These are phyloP conservation scores for Filosporella fistucella DNA, from an alignment of 495 filamentous ascomycete genomes.

Conservation along the genomic window DNA sequence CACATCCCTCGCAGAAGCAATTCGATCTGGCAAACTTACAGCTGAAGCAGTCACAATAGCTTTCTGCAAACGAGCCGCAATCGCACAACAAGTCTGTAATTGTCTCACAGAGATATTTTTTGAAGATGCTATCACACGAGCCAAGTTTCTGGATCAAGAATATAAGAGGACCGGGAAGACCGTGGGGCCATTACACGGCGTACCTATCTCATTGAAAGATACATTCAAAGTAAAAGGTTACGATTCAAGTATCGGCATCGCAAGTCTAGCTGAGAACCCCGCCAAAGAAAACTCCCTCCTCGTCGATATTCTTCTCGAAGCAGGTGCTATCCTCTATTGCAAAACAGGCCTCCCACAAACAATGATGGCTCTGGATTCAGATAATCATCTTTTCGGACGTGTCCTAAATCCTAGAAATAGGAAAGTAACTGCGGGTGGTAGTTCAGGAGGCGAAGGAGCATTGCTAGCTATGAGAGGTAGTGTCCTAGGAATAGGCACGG, in stretches of 20 bases:
- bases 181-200: constrained; percentile 61
- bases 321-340: constrained; percentile 53
- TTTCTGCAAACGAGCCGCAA: constrained; percentile 47
- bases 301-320: constrained; percentile 38
- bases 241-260: constrained; percentile 56
- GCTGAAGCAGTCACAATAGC: constrained; percentile 36
- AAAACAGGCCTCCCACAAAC: constrained; percentile 63
- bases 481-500: constrained; percentile 49
- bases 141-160: constrained; percentile 50
- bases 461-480: constrained; percentile 39
- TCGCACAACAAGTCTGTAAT: constrained; percentile 59
- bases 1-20: constrained; percentile 31
- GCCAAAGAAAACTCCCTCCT: constrained; percentile 41
- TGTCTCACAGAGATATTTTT: constrained; percentile 68
- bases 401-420: constrained; percentile 60
- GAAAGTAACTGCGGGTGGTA: constrained; percentile 56
- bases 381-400: constrained; percentile 64
- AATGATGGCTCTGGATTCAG: constrained; percentile 46
- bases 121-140: constrained; percentile 50
- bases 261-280: constrained; percentile 46
- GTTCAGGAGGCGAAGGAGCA: constrained; percentile 55
- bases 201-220: constrained; percentile 65
- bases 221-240: constrained; percentile 56
- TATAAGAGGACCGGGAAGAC: constrained; percentile 38
- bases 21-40: constrained; percentile 31